Evolutionary conservation across 257 asterid species (phyloP), one percentile per base, ranked within the genome.

Genomic region (Nicotiana obtusifolia): DNA sequence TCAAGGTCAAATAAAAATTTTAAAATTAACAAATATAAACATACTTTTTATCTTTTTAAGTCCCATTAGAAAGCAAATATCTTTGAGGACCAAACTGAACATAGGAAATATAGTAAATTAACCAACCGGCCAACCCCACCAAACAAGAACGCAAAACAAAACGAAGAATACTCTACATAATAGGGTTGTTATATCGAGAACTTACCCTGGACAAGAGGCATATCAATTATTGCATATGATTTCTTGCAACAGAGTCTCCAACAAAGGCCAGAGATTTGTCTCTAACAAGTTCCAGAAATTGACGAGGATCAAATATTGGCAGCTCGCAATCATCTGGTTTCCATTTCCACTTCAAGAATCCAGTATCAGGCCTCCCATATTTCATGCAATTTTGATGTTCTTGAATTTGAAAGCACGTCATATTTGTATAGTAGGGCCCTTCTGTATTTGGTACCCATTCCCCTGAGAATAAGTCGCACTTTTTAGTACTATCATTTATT

Each of bases 361-460:
- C 92, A 0, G 41, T 13, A 73, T 93, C 96, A 8, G 97, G 96
- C 84, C 92, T 83, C 3, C 96, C 97, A 82, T 62, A 91, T 68
- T 86, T 93, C 92, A 90, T 83, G 87, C 97, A 93, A 65, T 93
- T 90, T 79, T 93, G 97, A 78, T 91, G 97, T 81, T 93, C 97
- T 30, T 93, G 97, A 24, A 93, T 91, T 15, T 90, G 90, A n/a
- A 62, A 15, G 67, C 97, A 93, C 15, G 93, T 91, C 83, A 17
- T 59, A 79, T 93, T 93, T n/a, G 98, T 92, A 77, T 93, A 93
- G 61, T 87, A 88, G 2, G 97, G 98, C 2, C 88, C 97, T 1
- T 89, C 92, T 0, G 88, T 88, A 80, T 95, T 86, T 0, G 90
- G 88, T 13, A 92, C 89, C 99, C 99, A 95, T 53, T 93, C 95